A percentile compares a stretch with the other conserved stretches of the same genome.
These are phyloP conservation scores for Barnettozyma hawaiiensis DNA, from an alignment of 1,139 yeast species.

Conservation along the genomic window DNA sequence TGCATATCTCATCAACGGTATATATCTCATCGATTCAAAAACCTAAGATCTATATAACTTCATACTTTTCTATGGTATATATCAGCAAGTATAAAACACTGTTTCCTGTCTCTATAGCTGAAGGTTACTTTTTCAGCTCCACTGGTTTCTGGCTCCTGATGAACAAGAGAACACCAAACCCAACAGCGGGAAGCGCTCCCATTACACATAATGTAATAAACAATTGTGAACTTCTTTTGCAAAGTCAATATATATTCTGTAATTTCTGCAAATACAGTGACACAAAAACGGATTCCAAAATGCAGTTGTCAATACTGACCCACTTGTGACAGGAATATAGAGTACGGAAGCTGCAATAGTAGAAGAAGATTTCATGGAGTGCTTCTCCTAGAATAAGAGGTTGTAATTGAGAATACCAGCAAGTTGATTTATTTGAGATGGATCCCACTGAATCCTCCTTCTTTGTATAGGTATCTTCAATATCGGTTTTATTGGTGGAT, in stretches of 20 bases:
- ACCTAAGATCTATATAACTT: not conserved
- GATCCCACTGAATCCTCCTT: not conserved
- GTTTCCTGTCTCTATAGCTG: not conserved
- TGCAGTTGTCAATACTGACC: slow-evolving; percentile 13
- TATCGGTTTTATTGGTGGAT: not conserved
- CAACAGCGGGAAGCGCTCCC: slow-evolving; percentile 5
- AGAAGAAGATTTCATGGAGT: slow-evolving; percentile 20
- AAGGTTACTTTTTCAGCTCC: not conserved
- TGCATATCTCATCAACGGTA: no score
- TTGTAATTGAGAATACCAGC: slow-evolving; percentile 18
- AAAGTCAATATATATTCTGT: slow-evolving; percentile 1
- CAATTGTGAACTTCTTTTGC: slow-evolving; percentile 5
- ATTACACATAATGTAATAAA: slow-evolving; percentile 8
- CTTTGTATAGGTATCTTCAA: not conserved
- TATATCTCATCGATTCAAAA: no score
- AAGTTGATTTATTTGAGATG: not conserved
- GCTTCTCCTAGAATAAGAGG: slow-evolving; percentile 21
- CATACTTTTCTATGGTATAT: no score
- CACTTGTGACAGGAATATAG: slow-evolving; percentile 15
- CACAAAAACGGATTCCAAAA: slow-evolving; percentile 8
- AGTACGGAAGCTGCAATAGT: slow-evolving; percentile 12
- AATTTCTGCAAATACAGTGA: not conserved
- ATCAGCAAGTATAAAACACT: no score
- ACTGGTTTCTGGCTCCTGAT: slow-evolving; percentile 6
- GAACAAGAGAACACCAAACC: slow-evolving; percentile 4